These are phyloP conservation scores for Jasminum sambac DNA, from an alignment of 257 asterid species.

Conservation along the genomic window DNA sequence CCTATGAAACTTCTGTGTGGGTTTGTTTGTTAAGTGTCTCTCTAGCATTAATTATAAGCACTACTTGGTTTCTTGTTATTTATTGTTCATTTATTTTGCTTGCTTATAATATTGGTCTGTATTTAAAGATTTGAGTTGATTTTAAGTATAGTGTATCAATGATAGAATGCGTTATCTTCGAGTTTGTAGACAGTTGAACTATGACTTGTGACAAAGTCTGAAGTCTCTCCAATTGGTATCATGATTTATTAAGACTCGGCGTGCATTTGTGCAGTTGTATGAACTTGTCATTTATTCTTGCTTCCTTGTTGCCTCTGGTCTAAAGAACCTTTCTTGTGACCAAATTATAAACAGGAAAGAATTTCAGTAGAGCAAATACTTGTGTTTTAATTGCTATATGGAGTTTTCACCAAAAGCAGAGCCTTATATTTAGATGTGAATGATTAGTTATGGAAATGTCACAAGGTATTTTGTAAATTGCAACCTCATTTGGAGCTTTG, in stretches of 20 bases:
- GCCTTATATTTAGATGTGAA: neutral
- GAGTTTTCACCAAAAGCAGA: neutral
- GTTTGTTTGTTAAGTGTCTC: slow-evolving; percentile 31
- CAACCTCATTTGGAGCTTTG: neutral
- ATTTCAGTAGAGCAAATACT: neutral
- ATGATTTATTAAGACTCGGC: neutral
- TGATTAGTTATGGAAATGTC: neutral
- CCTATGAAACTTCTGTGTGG: slow-evolving; percentile 25
- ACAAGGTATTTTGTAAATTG: neutral
- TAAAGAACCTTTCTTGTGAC: neutral
- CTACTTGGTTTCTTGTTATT: slow-evolving; percentile 24
- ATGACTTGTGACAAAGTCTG: neutral
- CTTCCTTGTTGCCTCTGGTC: neutral
- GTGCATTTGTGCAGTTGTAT: neutral
- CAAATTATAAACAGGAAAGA: neutral
- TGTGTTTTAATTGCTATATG: neutral
- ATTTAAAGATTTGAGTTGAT: slow-evolving; percentile 7
- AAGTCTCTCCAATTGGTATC: neutral
- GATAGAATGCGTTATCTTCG: neutral
- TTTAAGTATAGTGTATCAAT: neutral
- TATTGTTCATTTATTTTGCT: slow-evolving; percentile 19
- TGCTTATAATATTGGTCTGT: slow-evolving; percentile 15
- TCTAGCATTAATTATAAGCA: slow-evolving; percentile 27
- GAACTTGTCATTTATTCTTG: neutral
- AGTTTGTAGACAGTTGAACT: neutral